Percentiles rank a stretch among this genome's conserved stretches.
phyloP scores from a whole-genome alignment of 2,329 filamentous ascomycete genomes.

The Scedosporium dehoogii region DNA sequence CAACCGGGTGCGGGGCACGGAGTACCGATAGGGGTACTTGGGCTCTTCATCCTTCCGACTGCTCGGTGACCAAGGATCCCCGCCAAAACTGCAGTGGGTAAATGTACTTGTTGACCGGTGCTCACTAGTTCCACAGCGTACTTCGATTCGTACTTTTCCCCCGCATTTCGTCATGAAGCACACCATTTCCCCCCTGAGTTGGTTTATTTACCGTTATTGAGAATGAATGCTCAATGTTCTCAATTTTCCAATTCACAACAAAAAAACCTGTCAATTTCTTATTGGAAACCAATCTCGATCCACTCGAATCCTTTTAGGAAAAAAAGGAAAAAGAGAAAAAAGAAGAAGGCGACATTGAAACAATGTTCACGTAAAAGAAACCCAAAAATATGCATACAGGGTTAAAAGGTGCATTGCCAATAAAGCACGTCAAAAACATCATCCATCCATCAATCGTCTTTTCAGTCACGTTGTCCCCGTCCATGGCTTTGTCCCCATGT shows the following conservation, averaged over 20 bases:
- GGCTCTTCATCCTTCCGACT: neutral
- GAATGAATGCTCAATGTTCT: neutral
- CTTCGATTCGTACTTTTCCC: neutral
- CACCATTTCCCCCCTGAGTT: neutral
- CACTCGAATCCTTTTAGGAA: neutral
- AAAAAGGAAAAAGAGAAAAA: neutral
- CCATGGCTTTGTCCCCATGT: neutral
- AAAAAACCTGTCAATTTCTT: neutral
- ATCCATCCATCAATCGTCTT: constrained; percentile 1
- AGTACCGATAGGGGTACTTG: neutral
- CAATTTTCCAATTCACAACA: neutral
- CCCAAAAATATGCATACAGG: neutral
- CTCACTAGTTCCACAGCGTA: neutral
- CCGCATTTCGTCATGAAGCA: constrained; percentile 1
- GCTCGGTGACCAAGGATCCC: neutral
- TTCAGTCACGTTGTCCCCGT: neutral
- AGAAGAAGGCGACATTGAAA: neutral
- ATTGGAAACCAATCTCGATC: neutral
- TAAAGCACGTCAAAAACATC: constrained; percentile 1
- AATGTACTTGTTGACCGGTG: neutral
- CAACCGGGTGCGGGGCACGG: neutral
- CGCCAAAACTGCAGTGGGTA: neutral
- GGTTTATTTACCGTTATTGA: neutral
- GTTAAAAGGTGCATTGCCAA: neutral
- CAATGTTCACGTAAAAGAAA: neutral